These are phyloP conservation scores for Aspergillus funiculosus DNA, from an alignment of 495 filamentous ascomycete species.

Conservation along the genomic window DNA sequence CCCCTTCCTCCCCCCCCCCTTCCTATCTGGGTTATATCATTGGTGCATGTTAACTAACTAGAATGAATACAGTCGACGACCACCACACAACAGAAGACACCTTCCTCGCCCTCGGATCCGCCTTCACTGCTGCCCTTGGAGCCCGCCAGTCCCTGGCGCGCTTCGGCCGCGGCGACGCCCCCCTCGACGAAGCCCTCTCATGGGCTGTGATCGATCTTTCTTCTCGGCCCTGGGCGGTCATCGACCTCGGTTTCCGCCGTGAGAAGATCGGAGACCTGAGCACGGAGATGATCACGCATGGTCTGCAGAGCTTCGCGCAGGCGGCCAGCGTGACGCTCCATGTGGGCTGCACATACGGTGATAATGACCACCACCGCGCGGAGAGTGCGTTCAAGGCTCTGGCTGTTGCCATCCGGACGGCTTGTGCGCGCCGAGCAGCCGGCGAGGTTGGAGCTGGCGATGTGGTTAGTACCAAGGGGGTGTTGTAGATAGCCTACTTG, in stretches of 20 bases:
- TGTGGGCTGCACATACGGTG: slow-evolving; percentile 79
- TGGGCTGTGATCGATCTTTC: slow-evolving; percentile 93
- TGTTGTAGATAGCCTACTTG: slow-evolving; percentile 49
- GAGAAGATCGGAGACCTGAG: slow-evolving; percentile 92
- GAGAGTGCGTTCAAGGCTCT: slow-evolving; percentile 98
- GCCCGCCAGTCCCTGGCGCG: slow-evolving; percentile 73
- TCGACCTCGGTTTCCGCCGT: slow-evolving; percentile 71
- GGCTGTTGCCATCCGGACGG: slow-evolving; percentile 73
- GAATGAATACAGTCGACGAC: slow-evolving; percentile 72
- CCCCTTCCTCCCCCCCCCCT: not conserved
- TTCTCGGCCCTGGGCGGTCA: slow-evolving; percentile 77
- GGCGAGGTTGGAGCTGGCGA: slow-evolving; percentile 79
- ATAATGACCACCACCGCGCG: slow-evolving; percentile 93
- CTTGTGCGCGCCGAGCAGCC: slow-evolving; percentile 62
- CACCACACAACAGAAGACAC: slow-evolving; percentile 97
- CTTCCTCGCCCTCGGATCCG: slow-evolving; percentile 80
- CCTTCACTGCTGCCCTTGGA: slow-evolving; percentile 73
- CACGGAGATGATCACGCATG: slow-evolving; percentile 96
- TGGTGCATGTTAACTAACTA: not conserved
- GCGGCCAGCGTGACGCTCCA: slow-evolving; percentile 87
- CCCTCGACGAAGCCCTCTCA: slow-evolving; percentile 91
- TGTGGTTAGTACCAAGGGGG: slow-evolving; percentile 91
- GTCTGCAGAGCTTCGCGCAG: slow-evolving; percentile 87
- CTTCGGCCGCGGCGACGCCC: slow-evolving; percentile 85
- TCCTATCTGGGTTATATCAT: too few relatives aligned